Evolutionary conservation across 1,139 yeast species (phyloP).

Genomic region (Nakaseomyces glabratus): DNA sequence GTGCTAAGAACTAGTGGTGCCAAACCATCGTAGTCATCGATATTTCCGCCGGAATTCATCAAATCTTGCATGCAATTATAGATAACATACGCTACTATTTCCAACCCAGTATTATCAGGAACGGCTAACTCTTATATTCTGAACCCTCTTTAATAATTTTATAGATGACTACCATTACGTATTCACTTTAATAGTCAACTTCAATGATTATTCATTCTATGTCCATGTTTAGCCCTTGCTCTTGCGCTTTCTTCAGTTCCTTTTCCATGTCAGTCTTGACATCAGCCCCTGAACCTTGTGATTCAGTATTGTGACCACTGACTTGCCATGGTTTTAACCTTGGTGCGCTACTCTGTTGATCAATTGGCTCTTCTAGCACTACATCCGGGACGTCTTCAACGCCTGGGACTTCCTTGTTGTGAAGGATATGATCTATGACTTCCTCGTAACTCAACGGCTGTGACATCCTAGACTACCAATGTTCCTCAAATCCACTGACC

Average conservation of each 20-base stretch:
- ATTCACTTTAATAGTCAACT: no score
- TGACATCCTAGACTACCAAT: no score
- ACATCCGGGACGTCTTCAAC: constrained; percentile 23
- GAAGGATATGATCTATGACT: constrained; percentile 24
- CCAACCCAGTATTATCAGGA: no score
- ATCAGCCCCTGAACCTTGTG: no score
- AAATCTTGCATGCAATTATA: no score
- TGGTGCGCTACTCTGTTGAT: neutral
- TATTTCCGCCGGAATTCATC: no score
- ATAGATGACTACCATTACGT: no score
- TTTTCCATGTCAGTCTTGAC: constrained; percentile 3
- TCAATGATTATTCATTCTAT: neutral
- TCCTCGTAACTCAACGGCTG: constrained; percentile 24
- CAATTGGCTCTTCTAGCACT: constrained; percentile 15
- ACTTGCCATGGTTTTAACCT: constrained; percentile 4
- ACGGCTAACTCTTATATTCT: no score
- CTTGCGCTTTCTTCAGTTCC: neutral
- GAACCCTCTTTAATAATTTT: no score
- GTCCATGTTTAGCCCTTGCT: constrained; percentile 5
- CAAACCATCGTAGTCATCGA: constrained; percentile 9
- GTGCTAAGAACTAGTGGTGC: constrained; percentile 46
- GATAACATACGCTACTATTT: no score
- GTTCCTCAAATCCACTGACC: no score
- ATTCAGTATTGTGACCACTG: neutral
- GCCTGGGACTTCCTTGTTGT: constrained; percentile 24